Conservation (phyloP, 352 stramenopile species). For the Globisporangium emineosum region DNA sequence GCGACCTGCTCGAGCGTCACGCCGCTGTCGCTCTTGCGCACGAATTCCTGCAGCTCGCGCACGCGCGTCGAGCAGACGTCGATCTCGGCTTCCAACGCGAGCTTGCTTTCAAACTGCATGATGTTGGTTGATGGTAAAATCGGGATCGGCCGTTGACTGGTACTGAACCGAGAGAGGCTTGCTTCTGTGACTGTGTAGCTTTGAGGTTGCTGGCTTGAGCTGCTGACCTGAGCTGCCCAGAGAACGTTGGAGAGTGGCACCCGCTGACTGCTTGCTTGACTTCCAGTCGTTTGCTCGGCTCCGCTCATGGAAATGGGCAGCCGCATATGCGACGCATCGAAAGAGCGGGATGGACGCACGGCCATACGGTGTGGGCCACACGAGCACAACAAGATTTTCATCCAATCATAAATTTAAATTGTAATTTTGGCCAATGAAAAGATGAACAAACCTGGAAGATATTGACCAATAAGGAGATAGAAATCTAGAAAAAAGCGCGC, state of each 20-base stretch:
- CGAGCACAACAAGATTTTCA: too few species aligned
- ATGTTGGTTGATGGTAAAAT: neutral
- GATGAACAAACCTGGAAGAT: neutral
- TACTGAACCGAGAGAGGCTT: constrained; percentile 1
- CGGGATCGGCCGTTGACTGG: neutral
- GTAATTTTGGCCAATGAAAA: neutral
- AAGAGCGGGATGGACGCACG: neutral
- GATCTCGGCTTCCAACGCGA: constrained; percentile 50
- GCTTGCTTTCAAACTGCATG: constrained; percentile 45
- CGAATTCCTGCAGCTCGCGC: constrained; percentile 49
- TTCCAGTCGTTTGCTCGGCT: constrained; percentile 4
- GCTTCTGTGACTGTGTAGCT: neutral
- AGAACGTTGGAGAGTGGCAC: constrained; percentile 1
- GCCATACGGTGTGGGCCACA: neutral
- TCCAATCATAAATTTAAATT: neutral
- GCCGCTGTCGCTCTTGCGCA: constrained; percentile 37
- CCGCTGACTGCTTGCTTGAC: neutral
- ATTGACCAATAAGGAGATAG: neutral
- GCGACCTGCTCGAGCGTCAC: constrained; percentile 47
- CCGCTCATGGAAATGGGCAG: neutral
- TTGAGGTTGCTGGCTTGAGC: too few species aligned
- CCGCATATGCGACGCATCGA: neutral
- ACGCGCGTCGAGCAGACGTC: constrained; percentile 48
- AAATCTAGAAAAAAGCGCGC: constrained; percentile 2
- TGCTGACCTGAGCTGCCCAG: neutral